phyloP scores from a whole-genome alignment of 2,329 filamentous ascomycete species.

The Dactylellina cionopaga region DNA sequence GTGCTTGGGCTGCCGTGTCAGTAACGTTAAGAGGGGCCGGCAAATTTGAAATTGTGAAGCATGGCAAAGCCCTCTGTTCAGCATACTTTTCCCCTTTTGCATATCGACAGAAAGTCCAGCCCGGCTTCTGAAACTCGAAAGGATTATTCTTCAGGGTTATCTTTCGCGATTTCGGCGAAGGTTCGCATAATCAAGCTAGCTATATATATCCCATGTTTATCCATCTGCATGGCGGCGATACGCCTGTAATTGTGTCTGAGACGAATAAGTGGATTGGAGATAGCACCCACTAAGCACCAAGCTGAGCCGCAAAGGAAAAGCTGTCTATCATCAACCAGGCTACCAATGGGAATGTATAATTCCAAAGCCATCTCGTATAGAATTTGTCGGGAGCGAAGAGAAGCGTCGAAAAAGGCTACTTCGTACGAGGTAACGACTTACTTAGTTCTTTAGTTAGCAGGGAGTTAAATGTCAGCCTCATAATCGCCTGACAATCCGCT shows the following conservation, averaged over 20 bases:
- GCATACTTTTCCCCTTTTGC: neutral
- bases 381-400: too few relatives aligned
- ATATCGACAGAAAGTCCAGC: neutral
- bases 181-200: neutral
- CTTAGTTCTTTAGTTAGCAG: too few relatives aligned
- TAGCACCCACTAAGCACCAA: too few relatives aligned
- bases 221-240: too few relatives aligned
- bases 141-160: slow-evolving; percentile 5
- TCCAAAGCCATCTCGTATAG: neutral
- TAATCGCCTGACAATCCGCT: slow-evolving; percentile 10
- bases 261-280: too few relatives aligned
- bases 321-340: neutral
- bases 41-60: slow-evolving; percentile 24
- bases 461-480: slow-evolving; percentile 1
- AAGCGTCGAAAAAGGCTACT: too few relatives aligned
- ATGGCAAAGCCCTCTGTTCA: neutral
- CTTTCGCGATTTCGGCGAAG: slow-evolving; percentile 37
- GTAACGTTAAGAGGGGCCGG: neutral
- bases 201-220: slow-evolving; percentile 2
- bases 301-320: neutral
- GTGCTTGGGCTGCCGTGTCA: too few relatives aligned
- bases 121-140: slow-evolving; percentile 26
- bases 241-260: too few relatives aligned
- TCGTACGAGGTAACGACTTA: too few relatives aligned
- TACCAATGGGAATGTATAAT: neutral